Conservation (phyloP, 1,139 yeast species). For the Arxiozyma slooffiae region DNA sequence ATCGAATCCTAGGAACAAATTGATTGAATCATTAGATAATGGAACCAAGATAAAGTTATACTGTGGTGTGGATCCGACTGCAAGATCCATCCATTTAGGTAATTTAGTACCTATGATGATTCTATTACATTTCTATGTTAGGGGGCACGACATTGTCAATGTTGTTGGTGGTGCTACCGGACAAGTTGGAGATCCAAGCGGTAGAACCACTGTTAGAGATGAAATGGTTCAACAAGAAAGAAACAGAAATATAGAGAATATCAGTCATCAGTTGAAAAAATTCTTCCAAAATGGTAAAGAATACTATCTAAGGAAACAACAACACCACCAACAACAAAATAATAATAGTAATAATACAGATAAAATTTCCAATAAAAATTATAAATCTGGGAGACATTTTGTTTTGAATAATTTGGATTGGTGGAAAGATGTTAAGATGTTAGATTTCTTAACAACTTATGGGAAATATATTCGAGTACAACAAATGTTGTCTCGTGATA, state of each 20-base stretch:
- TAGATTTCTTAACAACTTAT: slow-evolving; percentile 64
- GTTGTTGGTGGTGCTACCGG: slow-evolving; percentile 98
- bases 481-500: slow-evolving; percentile 83
- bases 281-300: slow-evolving; percentile 57
- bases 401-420: slow-evolving; percentile 63
- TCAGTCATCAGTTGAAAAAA: slow-evolving; percentile 49
- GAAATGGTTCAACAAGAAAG: slow-evolving; percentile 46
- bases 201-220: slow-evolving; percentile 66
- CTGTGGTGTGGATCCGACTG: slow-evolving; percentile 97
- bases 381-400: slow-evolving; percentile 33
- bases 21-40: slow-evolving; percentile 18
- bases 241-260: slow-evolving; percentile 46
- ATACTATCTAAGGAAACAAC: slow-evolving; percentile 44
- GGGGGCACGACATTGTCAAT: slow-evolving; percentile 78
- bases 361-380: slow-evolving; percentile 2
- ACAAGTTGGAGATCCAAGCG: slow-evolving; percentile 94
- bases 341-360: slow-evolving; percentile 31
- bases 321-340: no score
- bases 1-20: slow-evolving; percentile 23
- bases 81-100: slow-evolving; percentile 81
- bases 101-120: slow-evolving; percentile 81
- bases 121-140: slow-evolving; percentile 65
- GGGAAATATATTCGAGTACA: slow-evolving; percentile 77
- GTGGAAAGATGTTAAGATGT: slow-evolving; percentile 74
- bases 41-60: slow-evolving; percentile 48